phyloP scores from a whole-genome alignment of 2,329 filamentous ascomycete species.

The Huntiella abstrusa region DNA sequence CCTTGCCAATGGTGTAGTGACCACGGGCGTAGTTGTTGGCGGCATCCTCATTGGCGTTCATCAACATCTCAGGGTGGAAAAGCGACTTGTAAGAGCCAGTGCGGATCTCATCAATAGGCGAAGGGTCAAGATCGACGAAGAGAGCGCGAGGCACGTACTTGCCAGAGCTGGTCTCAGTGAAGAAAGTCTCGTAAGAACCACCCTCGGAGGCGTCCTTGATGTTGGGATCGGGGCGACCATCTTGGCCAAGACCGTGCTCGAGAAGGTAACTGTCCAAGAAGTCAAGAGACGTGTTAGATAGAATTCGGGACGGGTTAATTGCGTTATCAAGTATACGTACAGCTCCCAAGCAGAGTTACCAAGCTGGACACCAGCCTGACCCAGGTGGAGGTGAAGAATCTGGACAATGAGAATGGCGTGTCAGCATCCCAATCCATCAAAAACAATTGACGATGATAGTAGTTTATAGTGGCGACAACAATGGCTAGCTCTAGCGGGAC shows the following conservation, averaged over 20 bases:
- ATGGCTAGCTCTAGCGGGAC: too few species aligned
- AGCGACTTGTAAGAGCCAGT: slow-evolving; percentile 48
- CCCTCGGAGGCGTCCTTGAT: slow-evolving; percentile 38
- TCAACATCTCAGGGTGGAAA: slow-evolving; percentile 53
- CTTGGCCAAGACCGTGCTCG: slow-evolving; percentile 48
- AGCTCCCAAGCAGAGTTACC: slow-evolving; percentile 61
- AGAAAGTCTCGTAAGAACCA: slow-evolving; percentile 54
- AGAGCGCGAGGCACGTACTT: slow-evolving; percentile 56
- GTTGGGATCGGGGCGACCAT: slow-evolving; percentile 45
- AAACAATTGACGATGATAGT: neutral
- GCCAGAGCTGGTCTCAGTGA: slow-evolving; percentile 51
- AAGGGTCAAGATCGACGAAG: slow-evolving; percentile 55
- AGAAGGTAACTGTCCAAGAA: slow-evolving; percentile 40
- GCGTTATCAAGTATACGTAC: slow-evolving; percentile 28
- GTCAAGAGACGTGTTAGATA: neutral
- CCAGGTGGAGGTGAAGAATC: slow-evolving; percentile 46
- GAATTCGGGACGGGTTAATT: neutral
- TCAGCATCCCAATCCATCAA: slow-evolving; percentile 4
- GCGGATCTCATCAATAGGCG: slow-evolving; percentile 55
- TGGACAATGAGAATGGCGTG: slow-evolving; percentile 15
- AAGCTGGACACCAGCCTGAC: slow-evolving; percentile 55
- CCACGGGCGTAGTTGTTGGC: slow-evolving; percentile 63
- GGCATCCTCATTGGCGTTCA: slow-evolving; percentile 59
- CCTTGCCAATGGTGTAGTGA: slow-evolving; percentile 60
- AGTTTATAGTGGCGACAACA: too few species aligned